phyloP scores from a whole-genome alignment of 257 asterid genomes.

The Rehmannia glutinosa region DNA sequence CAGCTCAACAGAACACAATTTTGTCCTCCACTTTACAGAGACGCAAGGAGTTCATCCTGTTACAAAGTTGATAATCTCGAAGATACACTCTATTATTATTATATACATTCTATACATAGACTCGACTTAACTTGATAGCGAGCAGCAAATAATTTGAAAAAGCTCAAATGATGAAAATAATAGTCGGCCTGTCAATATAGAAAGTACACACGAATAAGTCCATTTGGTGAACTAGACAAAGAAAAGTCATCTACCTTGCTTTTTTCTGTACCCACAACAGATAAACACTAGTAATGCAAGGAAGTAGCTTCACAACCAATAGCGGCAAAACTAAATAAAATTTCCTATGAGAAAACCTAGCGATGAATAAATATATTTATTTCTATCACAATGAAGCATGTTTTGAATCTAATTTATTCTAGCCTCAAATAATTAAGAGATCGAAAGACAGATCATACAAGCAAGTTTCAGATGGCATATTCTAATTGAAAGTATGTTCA shows the following conservation, averaged over 20 bases:
- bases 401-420: not conserved
- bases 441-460: not conserved
- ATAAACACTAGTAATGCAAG: not conserved
- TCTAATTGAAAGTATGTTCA: not conserved
- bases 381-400: not conserved
- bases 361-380: not conserved
- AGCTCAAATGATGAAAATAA: not conserved
- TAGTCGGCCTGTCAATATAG: not conserved
- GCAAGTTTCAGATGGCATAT: conserved; percentile 3
- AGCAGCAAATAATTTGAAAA: not conserved
- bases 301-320: conserved; percentile 7
- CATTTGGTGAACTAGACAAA: not conserved
- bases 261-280: not conserved
- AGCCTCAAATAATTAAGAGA: not conserved
- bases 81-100: not conserved
- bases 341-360: not conserved
- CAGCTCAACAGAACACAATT: not conserved
- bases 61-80: not conserved
- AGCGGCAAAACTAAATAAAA: not conserved
- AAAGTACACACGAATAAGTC: not conserved
- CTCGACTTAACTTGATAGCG: not conserved
- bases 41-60: not conserved
- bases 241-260: not conserved
- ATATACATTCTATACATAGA: not conserved
- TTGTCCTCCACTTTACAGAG: not conserved